Conservation (phyloP, 768 basidiomycete species). For the Dioszegia aurantiaca region DNA sequence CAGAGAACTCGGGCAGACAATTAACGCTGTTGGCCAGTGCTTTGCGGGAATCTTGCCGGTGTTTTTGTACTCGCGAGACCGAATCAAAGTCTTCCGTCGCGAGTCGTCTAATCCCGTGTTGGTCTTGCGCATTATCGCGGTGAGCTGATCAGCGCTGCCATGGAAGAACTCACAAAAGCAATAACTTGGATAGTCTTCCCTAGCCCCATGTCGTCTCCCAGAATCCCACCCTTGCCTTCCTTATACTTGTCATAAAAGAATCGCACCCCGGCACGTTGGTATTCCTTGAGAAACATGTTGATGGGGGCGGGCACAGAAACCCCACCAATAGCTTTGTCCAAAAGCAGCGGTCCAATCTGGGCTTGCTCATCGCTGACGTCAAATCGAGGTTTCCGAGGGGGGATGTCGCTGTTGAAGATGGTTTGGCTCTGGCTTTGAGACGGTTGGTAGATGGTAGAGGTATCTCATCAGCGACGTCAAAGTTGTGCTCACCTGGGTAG, state of each 20-base stretch:
- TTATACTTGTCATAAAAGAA: constrained; percentile 76
- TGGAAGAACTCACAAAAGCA: constrained; percentile 35
- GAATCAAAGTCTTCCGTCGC: constrained; percentile 67
- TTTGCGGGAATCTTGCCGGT: constrained; percentile 20
- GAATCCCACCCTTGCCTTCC: constrained; percentile 68
- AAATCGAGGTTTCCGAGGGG: constrained; percentile 24
- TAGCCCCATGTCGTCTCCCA: constrained; percentile 95
- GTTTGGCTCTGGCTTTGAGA: not conserved
- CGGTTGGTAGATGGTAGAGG: not conserved
- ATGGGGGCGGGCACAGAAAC: constrained; percentile 56
- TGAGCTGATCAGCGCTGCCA: constrained; percentile 62
- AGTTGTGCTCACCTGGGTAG: constrained; percentile 9
- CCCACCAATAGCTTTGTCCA: constrained; percentile 26
- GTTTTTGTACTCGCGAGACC: constrained; percentile 24
- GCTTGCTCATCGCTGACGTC: constrained; percentile 23
- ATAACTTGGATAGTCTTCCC: constrained; percentile 88
- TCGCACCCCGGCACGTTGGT: constrained; percentile 79
- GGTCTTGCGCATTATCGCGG: constrained; percentile 83
- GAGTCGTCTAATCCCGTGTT: constrained; percentile 65
- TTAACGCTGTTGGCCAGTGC: constrained; percentile 56
- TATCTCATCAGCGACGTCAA: constrained; percentile 3
- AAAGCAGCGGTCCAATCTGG: constrained; percentile 20
- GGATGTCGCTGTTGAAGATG: constrained; percentile 10
- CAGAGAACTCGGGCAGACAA: constrained; percentile 81
- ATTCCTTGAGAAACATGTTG: constrained; percentile 82